These are phyloP conservation scores for Zymoseptoria ardabiliae DNA, from an alignment of 2,329 filamentous ascomycete genomes.

Conservation along the genomic window DNA sequence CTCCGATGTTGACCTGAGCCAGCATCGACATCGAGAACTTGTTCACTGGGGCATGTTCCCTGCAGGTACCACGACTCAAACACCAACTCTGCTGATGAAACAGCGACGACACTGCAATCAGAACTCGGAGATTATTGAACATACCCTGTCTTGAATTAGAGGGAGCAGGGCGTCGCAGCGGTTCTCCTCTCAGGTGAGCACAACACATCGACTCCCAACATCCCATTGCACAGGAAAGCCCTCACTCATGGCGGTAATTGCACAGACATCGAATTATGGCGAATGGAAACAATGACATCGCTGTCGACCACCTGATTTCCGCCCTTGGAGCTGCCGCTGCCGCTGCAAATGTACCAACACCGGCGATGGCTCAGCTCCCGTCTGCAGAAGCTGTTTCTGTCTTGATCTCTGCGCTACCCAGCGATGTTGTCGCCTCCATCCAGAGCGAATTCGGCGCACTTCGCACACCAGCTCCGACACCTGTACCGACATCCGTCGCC, in stretches of 20 bases:
- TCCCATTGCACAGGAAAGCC: neutral
- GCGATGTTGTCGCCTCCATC: neutral
- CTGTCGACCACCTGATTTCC: slow-evolving; percentile 7
- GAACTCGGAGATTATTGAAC: neutral
- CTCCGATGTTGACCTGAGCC: neutral
- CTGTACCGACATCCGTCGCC: neutral
- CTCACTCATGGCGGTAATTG: neutral
- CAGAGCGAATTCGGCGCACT: neutral
- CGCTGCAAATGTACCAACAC: neutral
- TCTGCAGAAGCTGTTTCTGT: slow-evolving; percentile 5
- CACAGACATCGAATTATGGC: neutral
- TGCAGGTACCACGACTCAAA: neutral
- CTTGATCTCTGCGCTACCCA: slow-evolving; percentile 5
- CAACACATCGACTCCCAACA: neutral
- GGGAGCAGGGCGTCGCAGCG: too few species aligned
- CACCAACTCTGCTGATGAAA: neutral
- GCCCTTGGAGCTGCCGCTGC: slow-evolving; percentile 3
- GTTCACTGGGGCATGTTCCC: neutral
- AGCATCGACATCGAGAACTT: neutral
- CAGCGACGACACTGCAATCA: neutral
- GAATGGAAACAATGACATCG: neutral
- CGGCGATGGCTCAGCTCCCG: neutral
- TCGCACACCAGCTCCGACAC: neutral
- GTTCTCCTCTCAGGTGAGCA: neutral
- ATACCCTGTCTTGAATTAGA: neutral